Base-by-base conservation (phyloP, 768 basidiomycete species). In the Trametes cubensis region DNA sequence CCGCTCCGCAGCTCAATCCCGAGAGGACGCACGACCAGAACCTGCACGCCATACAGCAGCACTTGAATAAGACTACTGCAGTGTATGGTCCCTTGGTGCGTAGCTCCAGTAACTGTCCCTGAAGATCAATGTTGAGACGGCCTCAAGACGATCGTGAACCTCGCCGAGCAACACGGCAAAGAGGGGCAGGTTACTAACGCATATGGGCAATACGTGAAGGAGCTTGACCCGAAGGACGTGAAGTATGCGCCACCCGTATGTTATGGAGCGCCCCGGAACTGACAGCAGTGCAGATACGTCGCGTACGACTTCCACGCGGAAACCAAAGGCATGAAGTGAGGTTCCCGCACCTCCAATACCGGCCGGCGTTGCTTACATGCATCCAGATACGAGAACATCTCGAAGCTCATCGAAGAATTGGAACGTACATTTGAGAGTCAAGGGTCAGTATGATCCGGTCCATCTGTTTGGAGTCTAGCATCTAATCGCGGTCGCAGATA, bases 301-400 rank as follows among this genome's bases (percentile, higher is more conserved):
- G 89, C 87, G 70, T 98, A 95, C 70, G 96, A 98, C 73, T 98
- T 98, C 73, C 96, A 98, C 74, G 82, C 79, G 3, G 94, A 97
- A 73, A 96, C 94, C 13, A 89, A 85, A 71, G 95, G 96, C 21
- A 97, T 98, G 96, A 93, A 92, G 89, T 93, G 63, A 57, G 83
- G 11, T 18, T 18, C 10, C 17, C 23, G 75, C 55, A 51, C 46
- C 40, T 26, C 30, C 28, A 8, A 44, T 15, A 23, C 49, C 18
- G 2, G 54, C 26, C 39, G 40, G 57, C 61, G 28, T 60, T 46
- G 54, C 44, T 60, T 59, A 63, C 61, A 60, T 60, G 52, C 52
- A 25, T 18, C 3, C 51, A 90, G 90, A 73, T 95, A 96, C 70
- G 95, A 96, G 77, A 94, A 96, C 58, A 93, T 97, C 50, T 85